Evolutionary conservation across 75 land plant genomes (phyloP).

Genomic region (Sequoiadendron giganteum): DNA sequence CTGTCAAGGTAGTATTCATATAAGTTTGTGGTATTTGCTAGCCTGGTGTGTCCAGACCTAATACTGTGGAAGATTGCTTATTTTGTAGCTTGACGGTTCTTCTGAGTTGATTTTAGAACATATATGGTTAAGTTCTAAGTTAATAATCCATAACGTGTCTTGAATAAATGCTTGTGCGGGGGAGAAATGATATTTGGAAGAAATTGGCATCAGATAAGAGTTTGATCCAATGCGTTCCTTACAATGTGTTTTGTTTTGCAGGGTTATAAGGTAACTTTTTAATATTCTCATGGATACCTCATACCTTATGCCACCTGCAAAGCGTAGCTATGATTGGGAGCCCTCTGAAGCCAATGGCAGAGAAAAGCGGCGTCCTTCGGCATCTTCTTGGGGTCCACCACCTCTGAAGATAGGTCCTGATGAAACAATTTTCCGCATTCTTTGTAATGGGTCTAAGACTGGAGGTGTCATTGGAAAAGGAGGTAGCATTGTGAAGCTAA

Average conservation of each 20-base stretch:
- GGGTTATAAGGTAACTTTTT: neutral
- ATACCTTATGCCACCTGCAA: constrained; percentile 13
- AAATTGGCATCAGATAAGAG: neutral
- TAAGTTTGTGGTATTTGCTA: neutral
- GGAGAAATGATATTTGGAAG: neutral
- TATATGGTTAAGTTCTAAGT: neutral
- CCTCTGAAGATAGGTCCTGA: constrained; percentile 24
- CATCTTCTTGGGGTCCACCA: neutral
- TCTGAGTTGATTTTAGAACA: neutral
- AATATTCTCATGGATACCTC: neutral
- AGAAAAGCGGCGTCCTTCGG: constrained; percentile 20
- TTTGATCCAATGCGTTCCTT: neutral
- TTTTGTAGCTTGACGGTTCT: neutral
- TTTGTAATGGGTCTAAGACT: constrained; percentile 65
- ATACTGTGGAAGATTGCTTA: neutral
- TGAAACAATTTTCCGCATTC: constrained; percentile 46
- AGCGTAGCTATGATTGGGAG: constrained; percentile 24
- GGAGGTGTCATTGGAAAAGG: constrained; percentile 81
- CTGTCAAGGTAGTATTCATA: too few relatives aligned
- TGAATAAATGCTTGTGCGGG: neutral
- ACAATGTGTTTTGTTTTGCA: neutral
- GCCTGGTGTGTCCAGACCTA: neutral
- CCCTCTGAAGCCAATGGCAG: constrained; percentile 28
- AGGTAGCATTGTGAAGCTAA: constrained; percentile 53
- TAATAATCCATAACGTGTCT: neutral